Evolutionary conservation across 371 early-diverging fungal species (phyloP), one percentile per base, ranked within the genome.

Genomic region (Sporodiniella umbellata): DNA sequence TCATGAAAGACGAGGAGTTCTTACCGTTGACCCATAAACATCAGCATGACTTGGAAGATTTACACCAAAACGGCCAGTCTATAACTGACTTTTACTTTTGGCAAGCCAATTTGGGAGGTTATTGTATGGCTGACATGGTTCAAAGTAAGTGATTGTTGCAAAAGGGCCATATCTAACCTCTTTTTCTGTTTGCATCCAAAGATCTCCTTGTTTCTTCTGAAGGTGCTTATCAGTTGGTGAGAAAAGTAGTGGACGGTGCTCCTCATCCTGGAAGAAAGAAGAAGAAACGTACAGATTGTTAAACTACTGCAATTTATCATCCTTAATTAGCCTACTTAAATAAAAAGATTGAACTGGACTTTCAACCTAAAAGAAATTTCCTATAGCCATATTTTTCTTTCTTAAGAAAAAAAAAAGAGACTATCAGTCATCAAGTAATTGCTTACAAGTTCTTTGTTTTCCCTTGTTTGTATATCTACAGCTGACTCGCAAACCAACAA

Each of bases 91-190:
- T 74, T 54, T 74, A 70, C 33, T 74, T 74, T 48, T 74, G 75
- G 75, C 75, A 74, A 35, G 75, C 75, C n/a, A 74, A 70, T 52
- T 54, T 74, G 14, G 75, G 75, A 35, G 75, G 75, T 6, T 74
- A 74, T 44, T 74, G 75, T 37, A 68, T 74, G 64, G 75, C 75
- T 18, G 64, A 74, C 40, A 74, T 74, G 75, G 37, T 60, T 17
- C 66, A 74, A 57, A 60, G 74, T 73, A 64, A 54, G 53, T 33
- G 24, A 42, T 6, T 28, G 12, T 22, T n/a, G 12, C 22, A 12
- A 28, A 15, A 33, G 8, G 7, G 10, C 2, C 10, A 2, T 12
- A 21, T 30, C n/a, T n/a, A n/a, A n/a, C n/a, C n/a, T n/a, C n/a
- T 12, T 38, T 17, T 39, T 14, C 7, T 40, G 8, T 21, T 40